Evolutionary conservation across 1,139 yeast species (phyloP).

Genomic region (Maudiozyma humilis): DNA sequence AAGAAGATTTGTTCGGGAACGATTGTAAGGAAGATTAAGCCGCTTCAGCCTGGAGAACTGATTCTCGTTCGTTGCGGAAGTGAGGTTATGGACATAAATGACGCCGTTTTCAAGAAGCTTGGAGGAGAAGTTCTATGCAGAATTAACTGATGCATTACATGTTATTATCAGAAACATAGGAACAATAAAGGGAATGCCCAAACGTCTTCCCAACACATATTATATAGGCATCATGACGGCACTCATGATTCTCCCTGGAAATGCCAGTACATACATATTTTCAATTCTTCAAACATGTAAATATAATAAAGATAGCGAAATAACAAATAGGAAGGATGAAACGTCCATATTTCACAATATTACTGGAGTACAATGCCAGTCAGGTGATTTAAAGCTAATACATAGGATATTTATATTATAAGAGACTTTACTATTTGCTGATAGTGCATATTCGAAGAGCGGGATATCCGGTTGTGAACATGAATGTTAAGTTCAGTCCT

Average conservation of each 20-base stretch:
- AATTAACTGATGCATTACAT: slow-evolving; percentile 34
- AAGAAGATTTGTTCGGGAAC: slow-evolving; percentile 69
- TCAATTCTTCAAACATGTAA: background rate
- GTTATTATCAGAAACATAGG: too few species aligned
- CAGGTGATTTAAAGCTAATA: too few species aligned
- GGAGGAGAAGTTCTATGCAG: slow-evolving; percentile 81
- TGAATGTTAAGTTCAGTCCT: too few species aligned
- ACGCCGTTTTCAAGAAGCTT: slow-evolving; percentile 67
- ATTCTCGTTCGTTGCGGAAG: slow-evolving; percentile 52
- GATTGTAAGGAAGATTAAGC: slow-evolving; percentile 64
- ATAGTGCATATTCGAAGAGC: too few species aligned
- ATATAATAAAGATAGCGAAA: background rate
- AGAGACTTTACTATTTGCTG: too few species aligned
- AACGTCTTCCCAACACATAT: too few species aligned
- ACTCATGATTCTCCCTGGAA: background rate
- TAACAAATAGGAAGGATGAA: too few species aligned
- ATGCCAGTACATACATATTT: background rate
- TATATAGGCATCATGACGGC: background rate
- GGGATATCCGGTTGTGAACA: too few species aligned
- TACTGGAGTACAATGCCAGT: too few species aligned
- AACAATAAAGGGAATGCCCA: too few species aligned
- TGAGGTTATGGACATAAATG: slow-evolving; percentile 66
- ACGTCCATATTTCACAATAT: too few species aligned
- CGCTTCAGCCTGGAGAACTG: slow-evolving; percentile 85
- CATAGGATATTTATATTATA: too few species aligned